Conservation (phyloP, 1,284 basidiomycete species). For the Moniliophthora roreri region DNA sequence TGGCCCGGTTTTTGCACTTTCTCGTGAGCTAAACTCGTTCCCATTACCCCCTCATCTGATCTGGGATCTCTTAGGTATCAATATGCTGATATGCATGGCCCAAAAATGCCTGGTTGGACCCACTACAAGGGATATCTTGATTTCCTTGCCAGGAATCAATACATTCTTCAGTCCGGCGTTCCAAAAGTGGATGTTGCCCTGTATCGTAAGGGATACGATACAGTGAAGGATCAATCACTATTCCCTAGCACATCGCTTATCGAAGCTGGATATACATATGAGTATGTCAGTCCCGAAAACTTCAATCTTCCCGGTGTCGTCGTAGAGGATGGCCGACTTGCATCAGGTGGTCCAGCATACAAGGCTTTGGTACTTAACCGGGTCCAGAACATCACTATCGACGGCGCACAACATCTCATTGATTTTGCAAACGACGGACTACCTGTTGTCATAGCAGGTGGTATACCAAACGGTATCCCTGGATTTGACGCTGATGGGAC, state of each 20-base stretch:
- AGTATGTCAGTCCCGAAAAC: conserved; percentile 21
- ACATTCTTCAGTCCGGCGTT: conserved; percentile 17
- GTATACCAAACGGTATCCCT: conserved; percentile 15
- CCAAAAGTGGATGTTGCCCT: conserved; percentile 19
- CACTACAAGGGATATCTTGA: conserved; percentile 18
- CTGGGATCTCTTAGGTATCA: conserved; percentile 1
- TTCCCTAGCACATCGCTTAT: conserved; percentile 16
- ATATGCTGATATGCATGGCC: conserved; percentile 16
- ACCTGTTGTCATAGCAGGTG: conserved; percentile 13
- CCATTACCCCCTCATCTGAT: not conserved
- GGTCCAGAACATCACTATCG: conserved; percentile 14
- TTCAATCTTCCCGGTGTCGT: conserved; percentile 18
- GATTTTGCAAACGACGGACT: conserved; percentile 14
- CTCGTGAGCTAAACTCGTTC: not conserved
- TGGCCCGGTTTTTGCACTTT: conserved; percentile 11
- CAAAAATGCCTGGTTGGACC: conserved; percentile 16
- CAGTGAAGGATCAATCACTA: conserved; percentile 8
- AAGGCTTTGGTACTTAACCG: conserved; percentile 18
- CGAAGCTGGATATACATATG: conserved; percentile 17
- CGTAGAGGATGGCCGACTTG: conserved; percentile 17
- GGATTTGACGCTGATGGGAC: conserved; percentile 16
- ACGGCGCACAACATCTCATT: conserved; percentile 13
- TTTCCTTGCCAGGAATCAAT: conserved; percentile 17
- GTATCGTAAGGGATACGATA: conserved; percentile 18
- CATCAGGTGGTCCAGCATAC: conserved; percentile 17